Percentiles rank a stretch among this genome's conserved stretches.
Evolutionary conservation across 1,284 basidiomycete genomes (phyloP).

Genomic region (Phellopilus nigrolimitatus): DNA sequence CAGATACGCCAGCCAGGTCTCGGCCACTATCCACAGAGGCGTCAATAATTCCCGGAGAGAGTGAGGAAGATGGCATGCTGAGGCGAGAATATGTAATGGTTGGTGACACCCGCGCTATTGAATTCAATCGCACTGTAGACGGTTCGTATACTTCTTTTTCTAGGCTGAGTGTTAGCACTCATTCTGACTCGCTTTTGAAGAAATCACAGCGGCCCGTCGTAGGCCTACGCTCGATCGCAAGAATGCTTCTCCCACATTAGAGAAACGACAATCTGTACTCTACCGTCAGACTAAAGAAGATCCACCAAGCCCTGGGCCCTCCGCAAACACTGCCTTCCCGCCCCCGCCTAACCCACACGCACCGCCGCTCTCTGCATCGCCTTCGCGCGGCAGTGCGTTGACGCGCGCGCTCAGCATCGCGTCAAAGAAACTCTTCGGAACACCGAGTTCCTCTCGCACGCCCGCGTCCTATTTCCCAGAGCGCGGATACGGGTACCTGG

Average conservation of each 20-base stretch:
- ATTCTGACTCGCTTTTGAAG: slow-evolving; percentile 34
- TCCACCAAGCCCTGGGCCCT: slow-evolving; percentile 28
- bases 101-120: slow-evolving; percentile 67
- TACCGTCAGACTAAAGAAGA: slow-evolving; percentile 26
- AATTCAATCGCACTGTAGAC: slow-evolving; percentile 74
- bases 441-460: slow-evolving; percentile 34
- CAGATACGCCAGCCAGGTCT: slow-evolving; percentile 22
- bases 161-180: slow-evolving; percentile 13
- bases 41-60: slow-evolving; percentile 74
- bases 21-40: slow-evolving; percentile 51
- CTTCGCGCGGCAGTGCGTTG: slow-evolving; percentile 68
- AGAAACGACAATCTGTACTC: slow-evolving; percentile 31
- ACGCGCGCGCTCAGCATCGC: slow-evolving; percentile 86
- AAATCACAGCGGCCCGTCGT: slow-evolving; percentile 56
- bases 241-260: slow-evolving; percentile 39
- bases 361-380: slow-evolving; percentile 57
- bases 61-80: slow-evolving; percentile 71
- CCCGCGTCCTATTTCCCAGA: slow-evolving; percentile 27
- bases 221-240: slow-evolving; percentile 52
- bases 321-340: slow-evolving; percentile 53
- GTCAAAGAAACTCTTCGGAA: slow-evolving; percentile 86
- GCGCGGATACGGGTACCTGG: slow-evolving; percentile 2
- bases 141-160: slow-evolving; percentile 38
- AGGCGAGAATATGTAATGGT: slow-evolving; percentile 76
- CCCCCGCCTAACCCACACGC: slow-evolving; percentile 38